Conservation (phyloP, 202 grass and related monocot species). For the Digitaria exilis region DNA sequence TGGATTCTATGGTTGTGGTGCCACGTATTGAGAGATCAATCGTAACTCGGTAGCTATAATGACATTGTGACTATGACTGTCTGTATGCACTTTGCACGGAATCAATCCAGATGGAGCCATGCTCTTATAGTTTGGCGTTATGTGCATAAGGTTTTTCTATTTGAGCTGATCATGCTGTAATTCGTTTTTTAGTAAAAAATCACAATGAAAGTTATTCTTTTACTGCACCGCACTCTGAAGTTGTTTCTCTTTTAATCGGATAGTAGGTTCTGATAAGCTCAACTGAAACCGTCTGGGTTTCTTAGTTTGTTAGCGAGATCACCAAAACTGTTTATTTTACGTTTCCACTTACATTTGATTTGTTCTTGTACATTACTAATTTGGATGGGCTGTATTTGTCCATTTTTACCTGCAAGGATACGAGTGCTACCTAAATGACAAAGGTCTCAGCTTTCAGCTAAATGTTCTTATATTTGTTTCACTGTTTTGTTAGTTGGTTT, state of each 20-base stretch:
- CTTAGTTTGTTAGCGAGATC: background rate
- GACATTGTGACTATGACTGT: background rate
- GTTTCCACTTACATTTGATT: background rate
- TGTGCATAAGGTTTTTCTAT: background rate
- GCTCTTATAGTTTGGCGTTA: background rate
- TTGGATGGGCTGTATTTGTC: background rate
- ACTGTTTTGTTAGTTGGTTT: background rate
- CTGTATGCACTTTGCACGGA: background rate
- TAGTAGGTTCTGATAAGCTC: background rate
- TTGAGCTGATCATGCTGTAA: background rate
- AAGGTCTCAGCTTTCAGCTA: background rate
- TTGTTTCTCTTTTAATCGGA: background rate
- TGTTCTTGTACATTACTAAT: background rate
- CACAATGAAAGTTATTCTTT: background rate
- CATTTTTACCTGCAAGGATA: background rate
- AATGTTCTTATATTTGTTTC: background rate
- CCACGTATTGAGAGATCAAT: background rate
- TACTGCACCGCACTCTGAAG: background rate
- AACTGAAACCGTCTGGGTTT: background rate
- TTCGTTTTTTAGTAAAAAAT: background rate
- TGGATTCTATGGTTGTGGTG: background rate
- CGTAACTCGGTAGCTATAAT: background rate
- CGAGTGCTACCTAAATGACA: background rate
- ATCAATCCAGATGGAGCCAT: background rate
- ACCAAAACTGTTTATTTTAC: background rate